These are phyloP conservation scores for Coemansia sp. DNA, from an alignment of 192 early-diverging fungal genomes.

Conservation along the genomic window DNA sequence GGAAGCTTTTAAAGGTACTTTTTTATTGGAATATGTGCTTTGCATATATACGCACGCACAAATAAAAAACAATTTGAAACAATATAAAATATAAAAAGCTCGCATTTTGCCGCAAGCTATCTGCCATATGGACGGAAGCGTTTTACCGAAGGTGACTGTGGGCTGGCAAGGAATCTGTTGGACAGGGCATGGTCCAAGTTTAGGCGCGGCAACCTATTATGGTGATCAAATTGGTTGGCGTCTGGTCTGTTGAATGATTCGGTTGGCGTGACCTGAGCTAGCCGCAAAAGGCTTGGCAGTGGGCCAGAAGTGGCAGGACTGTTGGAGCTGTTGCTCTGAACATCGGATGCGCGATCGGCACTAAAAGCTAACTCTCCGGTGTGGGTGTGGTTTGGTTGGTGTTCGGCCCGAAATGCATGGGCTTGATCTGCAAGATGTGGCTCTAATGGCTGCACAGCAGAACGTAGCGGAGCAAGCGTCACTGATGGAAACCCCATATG, in stretches of 20 bases:
- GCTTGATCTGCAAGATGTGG: background rate
- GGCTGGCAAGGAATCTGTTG: background rate
- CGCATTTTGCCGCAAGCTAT: background rate
- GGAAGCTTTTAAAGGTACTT: background rate
- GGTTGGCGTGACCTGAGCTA: background rate
- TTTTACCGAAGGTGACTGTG: background rate
- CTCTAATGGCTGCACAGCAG: background rate
- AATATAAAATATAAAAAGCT: background rate
- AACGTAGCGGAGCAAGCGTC: background rate
- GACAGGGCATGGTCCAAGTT: conserved; percentile 11
- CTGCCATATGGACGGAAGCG: conserved; percentile 2
- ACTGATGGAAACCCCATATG: background rate
- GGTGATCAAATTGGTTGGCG: background rate
- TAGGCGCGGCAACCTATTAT: conserved; percentile 14
- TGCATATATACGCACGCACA: background rate
- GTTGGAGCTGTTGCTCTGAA: background rate
- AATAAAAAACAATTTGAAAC: background rate
- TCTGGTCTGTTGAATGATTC: background rate
- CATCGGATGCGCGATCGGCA: background rate
- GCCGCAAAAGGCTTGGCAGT: background rate
- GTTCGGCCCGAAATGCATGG: background rate
- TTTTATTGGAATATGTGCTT: background rate
- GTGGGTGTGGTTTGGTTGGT: background rate
- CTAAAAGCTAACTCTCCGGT: background rate
- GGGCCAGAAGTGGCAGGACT: background rate